phyloP scores from a whole-genome alignment of 495 filamentous ascomycete genomes.

The Oidiodendron maius region DNA sequence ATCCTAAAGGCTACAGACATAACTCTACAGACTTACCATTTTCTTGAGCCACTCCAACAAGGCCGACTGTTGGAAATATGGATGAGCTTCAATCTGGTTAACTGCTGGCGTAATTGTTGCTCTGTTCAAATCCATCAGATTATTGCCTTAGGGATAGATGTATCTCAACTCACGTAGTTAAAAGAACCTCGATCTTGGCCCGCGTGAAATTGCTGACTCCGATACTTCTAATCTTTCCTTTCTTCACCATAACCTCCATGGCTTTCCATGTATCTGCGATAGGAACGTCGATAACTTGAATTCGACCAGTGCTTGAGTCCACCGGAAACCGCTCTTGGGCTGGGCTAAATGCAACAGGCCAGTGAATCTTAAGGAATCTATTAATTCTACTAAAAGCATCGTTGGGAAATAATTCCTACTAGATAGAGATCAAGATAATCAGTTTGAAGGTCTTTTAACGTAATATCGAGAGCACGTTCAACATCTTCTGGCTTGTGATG shows the following conservation, averaged over 20 bases:
- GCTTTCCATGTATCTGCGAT: conserved; percentile 31
- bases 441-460: conserved; percentile 60
- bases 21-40: conserved; percentile 33
- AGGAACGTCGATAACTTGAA: conserved; percentile 22
- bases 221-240: conserved; percentile 62
- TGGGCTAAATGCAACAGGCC: conserved; percentile 41
- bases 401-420: conserved; percentile 31
- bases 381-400: neutral
- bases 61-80: conserved; percentile 49
- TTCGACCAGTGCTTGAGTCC: conserved; percentile 20
- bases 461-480: conserved; percentile 41
- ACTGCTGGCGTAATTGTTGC: conserved; percentile 41
- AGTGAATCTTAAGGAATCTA: conserved; percentile 45
- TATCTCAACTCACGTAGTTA: conserved; percentile 17
- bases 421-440: conserved; percentile 80
- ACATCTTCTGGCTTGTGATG: conserved; percentile 37
- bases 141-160: neutral
- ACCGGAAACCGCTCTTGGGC: conserved; percentile 23
- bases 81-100: conserved; percentile 59
- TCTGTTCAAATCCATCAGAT: conserved; percentile 1
- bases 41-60: conserved; percentile 39
- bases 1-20: neutral
- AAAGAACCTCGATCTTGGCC: conserved; percentile 34
- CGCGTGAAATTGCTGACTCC: conserved; percentile 54
- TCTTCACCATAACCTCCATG: conserved; percentile 43